Conservation (phyloP, 2,329 filamentous ascomycete genomes). For the Aspergillus quadrilineatus region DNA sequence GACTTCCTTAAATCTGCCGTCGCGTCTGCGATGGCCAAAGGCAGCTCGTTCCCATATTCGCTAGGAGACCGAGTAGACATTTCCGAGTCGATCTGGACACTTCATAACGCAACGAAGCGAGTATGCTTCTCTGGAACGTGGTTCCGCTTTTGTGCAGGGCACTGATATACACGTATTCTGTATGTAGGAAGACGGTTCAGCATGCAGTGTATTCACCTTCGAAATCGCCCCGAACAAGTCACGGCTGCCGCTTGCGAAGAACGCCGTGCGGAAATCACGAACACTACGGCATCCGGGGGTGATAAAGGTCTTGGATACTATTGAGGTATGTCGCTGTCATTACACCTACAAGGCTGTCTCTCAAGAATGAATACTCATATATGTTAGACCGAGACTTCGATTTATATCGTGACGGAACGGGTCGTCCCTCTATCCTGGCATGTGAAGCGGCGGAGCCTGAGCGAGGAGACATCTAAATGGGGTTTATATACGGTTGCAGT, state of each 20-base stretch:
- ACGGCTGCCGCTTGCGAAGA: constrained; percentile 80
- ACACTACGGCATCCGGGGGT: constrained; percentile 93
- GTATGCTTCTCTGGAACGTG: constrained; percentile 50
- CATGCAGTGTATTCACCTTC: constrained; percentile 97
- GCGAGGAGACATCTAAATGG: constrained; percentile 94
- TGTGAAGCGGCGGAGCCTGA: constrained; percentile 81
- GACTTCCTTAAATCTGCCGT: constrained; percentile 98
- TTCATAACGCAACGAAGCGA: constrained; percentile 90
- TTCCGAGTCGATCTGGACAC: constrained; percentile 92
- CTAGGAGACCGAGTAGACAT: constrained; percentile 92
- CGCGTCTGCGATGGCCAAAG: constrained; percentile 93
- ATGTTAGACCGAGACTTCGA: constrained; percentile 81
- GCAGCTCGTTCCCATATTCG: constrained; percentile 85
- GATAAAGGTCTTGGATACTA: constrained; percentile 88
- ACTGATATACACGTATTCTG: constrained; percentile 14
- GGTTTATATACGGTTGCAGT: constrained; percentile 83
- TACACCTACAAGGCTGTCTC: neutral
- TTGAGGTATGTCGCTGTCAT: constrained; percentile 66
- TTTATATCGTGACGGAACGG: constrained; percentile 94
- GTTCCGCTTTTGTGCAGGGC: neutral
- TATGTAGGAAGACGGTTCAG: constrained; percentile 80
- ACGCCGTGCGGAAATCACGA: constrained; percentile 88
- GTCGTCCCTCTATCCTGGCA: constrained; percentile 86
- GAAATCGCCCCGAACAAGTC: constrained; percentile 79
- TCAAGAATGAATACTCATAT: constrained; percentile 14